phyloP scores from a whole-genome alignment of 768 basidiomycete species.

The Atractiella rhizophila region DNA sequence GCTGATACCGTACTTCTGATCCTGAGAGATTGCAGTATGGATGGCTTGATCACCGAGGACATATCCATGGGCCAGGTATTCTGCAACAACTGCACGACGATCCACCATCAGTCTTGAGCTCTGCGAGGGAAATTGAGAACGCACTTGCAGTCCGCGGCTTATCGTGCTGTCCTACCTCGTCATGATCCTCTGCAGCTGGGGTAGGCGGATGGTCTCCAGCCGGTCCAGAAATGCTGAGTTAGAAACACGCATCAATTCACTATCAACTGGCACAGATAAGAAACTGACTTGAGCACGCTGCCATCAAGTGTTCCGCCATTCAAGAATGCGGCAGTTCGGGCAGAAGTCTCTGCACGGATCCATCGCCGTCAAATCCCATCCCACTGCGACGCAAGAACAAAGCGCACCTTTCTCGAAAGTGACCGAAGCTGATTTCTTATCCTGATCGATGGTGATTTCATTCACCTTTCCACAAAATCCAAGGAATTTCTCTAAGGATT shows the following conservation, averaged over 20 bases:
- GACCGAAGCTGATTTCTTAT: not conserved
- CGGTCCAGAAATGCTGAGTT: constrained; percentile 30
- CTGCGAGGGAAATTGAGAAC: constrained; percentile 7
- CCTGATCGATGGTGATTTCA: not conserved
- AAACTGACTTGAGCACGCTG: constrained; percentile 32
- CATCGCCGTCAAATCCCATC: not conserved
- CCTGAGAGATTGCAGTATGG: constrained; percentile 27
- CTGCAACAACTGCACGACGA: constrained; percentile 44
- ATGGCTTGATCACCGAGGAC: constrained; percentile 50
- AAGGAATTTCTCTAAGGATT: constrained; percentile 8
- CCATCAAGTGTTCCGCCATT: constrained; percentile 60
- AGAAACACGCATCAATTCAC: too few species aligned
- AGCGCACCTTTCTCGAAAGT: not conserved
- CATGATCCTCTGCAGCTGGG: constrained; percentile 5
- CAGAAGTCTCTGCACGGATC: not conserved
- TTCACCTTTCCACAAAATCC: not conserved
- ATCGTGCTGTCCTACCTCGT: constrained; percentile 26
- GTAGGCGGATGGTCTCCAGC: constrained; percentile 5
- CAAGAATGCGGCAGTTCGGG: not conserved
- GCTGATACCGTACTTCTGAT: constrained; percentile 55
- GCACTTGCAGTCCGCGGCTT: constrained; percentile 37
- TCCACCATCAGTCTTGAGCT: too few species aligned
- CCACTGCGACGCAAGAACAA: not conserved
- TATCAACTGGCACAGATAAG: too few species aligned
- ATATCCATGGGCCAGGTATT: constrained; percentile 82